Percentiles rank a stretch among this genome's conserved stretches.
phyloP scores from a whole-genome alignment of 345 rosid genomes.

The Ceriops decandra region DNA sequence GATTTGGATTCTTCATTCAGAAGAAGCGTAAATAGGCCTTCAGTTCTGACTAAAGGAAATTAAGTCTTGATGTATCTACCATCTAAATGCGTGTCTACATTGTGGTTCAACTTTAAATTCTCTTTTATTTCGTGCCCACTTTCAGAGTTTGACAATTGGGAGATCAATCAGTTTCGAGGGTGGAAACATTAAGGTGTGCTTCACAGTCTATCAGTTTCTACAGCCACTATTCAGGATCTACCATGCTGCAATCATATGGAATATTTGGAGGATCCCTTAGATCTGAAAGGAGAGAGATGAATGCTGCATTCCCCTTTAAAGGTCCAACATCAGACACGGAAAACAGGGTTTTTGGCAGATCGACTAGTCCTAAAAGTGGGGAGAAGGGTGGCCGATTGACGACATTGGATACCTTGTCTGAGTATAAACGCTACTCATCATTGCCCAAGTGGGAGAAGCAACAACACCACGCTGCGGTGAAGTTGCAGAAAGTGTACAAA shows the following conservation, averaged over 20 bases:
- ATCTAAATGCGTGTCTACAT: neutral
- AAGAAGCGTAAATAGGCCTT: neutral
- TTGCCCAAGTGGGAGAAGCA: constrained; percentile 16
- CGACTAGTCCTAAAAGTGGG: constrained; percentile 27
- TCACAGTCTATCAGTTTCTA: constrained; percentile 40
- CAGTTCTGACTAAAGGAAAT: neutral
- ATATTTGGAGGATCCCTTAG: constrained; percentile 30
- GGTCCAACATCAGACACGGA: constrained; percentile 34
- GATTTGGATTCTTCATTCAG: no score
- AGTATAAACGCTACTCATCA: constrained; percentile 4
- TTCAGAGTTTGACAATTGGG: constrained; percentile 28
- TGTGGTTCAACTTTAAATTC: neutral
- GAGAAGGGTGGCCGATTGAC: constrained; percentile 19
- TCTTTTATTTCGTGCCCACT: constrained; percentile 22
- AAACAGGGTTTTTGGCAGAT: constrained; percentile 14
- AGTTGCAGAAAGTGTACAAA: constrained; percentile 86
- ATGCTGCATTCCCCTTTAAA: constrained; percentile 20
- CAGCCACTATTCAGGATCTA: constrained; percentile 35
- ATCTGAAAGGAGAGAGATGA: constrained; percentile 30
- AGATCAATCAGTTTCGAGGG: constrained; percentile 23
- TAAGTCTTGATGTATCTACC: neutral
- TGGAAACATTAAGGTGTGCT: constrained; percentile 25
- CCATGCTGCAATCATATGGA: constrained; percentile 26
- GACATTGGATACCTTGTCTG: constrained; percentile 16
- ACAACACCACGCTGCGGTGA: constrained; percentile 58